Conservation (phyloP, 2,329 filamentous ascomycete species). For the Drechmeria coniospora region DNA sequence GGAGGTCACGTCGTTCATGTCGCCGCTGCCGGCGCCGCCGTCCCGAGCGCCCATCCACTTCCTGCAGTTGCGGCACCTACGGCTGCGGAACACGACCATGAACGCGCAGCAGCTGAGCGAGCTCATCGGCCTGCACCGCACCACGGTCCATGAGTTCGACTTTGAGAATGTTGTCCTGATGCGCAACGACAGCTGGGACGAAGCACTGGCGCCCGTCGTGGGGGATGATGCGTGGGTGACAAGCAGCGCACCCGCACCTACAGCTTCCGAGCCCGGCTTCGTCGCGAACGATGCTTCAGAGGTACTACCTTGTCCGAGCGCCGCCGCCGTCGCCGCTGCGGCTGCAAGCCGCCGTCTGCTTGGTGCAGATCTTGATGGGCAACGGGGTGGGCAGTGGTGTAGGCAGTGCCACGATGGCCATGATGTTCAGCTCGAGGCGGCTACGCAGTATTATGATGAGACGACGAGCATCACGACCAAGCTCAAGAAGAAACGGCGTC, state of each 20-base stretch:
- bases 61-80: slow-evolving; percentile 49
- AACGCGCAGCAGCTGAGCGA: slow-evolving; percentile 54
- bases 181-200: slow-evolving; percentile 60
- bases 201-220: slow-evolving; percentile 57
- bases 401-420: slow-evolving; percentile 12
- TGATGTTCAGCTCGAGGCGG: slow-evolving; percentile 12
- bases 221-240: slow-evolving; percentile 23
- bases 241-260: slow-evolving; percentile 11
- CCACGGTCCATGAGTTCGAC: slow-evolving; percentile 59
- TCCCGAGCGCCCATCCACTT: slow-evolving; percentile 46
- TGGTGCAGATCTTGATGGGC: slow-evolving; percentile 22
- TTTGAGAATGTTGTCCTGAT: slow-evolving; percentile 62
- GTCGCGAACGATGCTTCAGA: slow-evolving; percentile 19
- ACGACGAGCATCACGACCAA: slow-evolving; percentile 28
- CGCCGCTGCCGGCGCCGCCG: slow-evolving; percentile 38
- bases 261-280: slow-evolving; percentile 13
- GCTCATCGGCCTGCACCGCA: slow-evolving; percentile 52
- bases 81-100: slow-evolving; percentile 58
- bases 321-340: slow-evolving; percentile 39
- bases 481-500: slow-evolving; percentile 28
- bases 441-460: slow-evolving; percentile 17
- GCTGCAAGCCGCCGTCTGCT: slow-evolving; percentile 36
- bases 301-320: slow-evolving; percentile 30
- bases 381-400: slow-evolving; percentile 16
- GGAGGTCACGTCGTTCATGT: slow-evolving; percentile 50